phyloP scores from a whole-genome alignment of 1,284 basidiomycete genomes.

The Fomes fomentarius region DNA sequence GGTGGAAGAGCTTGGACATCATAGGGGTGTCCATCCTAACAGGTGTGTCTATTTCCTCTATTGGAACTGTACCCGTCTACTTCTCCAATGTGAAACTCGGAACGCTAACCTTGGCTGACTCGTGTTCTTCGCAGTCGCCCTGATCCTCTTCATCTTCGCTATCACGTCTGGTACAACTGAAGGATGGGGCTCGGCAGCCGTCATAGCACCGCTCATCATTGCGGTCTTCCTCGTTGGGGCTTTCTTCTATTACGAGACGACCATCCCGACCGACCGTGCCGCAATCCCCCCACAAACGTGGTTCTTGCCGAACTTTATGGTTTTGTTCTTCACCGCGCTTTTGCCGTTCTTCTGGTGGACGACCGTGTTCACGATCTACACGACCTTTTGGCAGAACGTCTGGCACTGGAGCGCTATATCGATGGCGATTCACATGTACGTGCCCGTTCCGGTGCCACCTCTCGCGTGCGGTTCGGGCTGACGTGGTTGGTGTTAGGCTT shows the following conservation, averaged over 20 bases:
- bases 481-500: too few species aligned
- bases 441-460: neutral
- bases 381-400: constrained; percentile 42
- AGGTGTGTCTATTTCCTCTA: constrained; percentile 24
- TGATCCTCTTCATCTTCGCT: constrained; percentile 50
- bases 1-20: constrained; percentile 42
- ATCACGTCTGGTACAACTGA: constrained; percentile 47
- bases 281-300: constrained; percentile 46
- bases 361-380: constrained; percentile 40
- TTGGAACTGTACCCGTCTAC: neutral
- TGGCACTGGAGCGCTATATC: constrained; percentile 43
- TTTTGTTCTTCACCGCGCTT: constrained; percentile 42
- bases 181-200: constrained; percentile 46
- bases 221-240: constrained; percentile 40
- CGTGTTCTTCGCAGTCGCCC: constrained; percentile 25
- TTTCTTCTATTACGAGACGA: constrained; percentile 48
- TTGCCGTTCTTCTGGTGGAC: constrained; percentile 49
- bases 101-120: too few species aligned
- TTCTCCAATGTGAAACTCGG: too few species aligned
- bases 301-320: constrained; percentile 46
- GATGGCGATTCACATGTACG: constrained; percentile 43
- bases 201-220: constrained; percentile 47
- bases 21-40: constrained; percentile 45
- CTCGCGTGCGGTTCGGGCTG: neutral
- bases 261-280: constrained; percentile 39